A percentile compares a stretch with the other conserved stretches of the same genome.
Conservation (phyloP, 2,329 filamentous ascomycete species). For the Karstenula rhodostoma region DNA sequence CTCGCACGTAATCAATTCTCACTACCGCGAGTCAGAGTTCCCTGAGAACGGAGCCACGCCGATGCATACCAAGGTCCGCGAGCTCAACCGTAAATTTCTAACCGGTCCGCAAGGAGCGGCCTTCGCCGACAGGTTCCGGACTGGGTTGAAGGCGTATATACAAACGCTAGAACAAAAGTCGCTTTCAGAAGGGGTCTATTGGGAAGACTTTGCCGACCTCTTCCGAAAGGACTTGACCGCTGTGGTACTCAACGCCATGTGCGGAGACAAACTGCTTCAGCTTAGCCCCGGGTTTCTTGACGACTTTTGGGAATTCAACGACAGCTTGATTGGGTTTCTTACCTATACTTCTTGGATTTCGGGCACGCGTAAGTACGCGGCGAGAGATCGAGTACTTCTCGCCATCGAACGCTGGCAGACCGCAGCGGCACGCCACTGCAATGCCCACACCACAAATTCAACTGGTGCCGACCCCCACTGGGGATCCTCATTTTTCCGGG, state of each 20-base stretch:
- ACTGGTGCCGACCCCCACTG: constrained; percentile 15
- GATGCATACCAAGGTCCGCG: too few relatives aligned
- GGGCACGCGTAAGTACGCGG: constrained; percentile 5
- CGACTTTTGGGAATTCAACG: constrained; percentile 20
- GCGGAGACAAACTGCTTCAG: constrained; percentile 14
- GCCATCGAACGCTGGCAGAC: not conserved
- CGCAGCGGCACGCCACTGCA: constrained; percentile 2
- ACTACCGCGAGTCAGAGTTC: too few relatives aligned
- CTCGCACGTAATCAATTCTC: too few relatives aligned
- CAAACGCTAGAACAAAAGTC: too few relatives aligned
- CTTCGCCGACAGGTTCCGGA: too few relatives aligned
- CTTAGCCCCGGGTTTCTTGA: constrained; percentile 11
- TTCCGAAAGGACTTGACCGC: too few relatives aligned
- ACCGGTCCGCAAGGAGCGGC: too few relatives aligned
- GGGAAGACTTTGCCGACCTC: too few relatives aligned
- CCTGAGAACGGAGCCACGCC: too few relatives aligned
- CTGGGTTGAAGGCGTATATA: too few relatives aligned
- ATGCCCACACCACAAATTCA: not conserved
- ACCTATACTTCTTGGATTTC: constrained; percentile 12
- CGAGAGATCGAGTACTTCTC: constrained; percentile 8
- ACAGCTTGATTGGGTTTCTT: constrained; percentile 5
- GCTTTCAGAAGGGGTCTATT: too few relatives aligned
- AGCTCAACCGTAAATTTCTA: too few relatives aligned
- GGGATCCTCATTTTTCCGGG: constrained; percentile 17
- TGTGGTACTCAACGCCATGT: constrained; percentile 9